These are phyloP conservation scores for Sporothrix humicola DNA, from an alignment of 2,329 filamentous ascomycete genomes.

Conservation along the genomic window DNA sequence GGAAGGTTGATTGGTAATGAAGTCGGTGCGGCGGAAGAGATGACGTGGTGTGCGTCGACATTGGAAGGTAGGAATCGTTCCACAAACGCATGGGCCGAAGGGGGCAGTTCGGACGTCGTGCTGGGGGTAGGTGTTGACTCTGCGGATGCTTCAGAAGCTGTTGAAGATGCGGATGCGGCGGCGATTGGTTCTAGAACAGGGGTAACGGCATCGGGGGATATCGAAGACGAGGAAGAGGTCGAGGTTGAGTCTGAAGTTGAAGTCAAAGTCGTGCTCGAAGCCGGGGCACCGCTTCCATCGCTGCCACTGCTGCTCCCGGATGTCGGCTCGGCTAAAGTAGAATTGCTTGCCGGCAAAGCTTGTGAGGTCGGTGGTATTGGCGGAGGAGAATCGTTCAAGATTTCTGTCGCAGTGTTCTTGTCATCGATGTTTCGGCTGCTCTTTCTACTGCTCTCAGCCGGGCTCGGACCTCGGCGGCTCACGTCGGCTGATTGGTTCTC, in stretches of 20 bases:
- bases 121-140: not conserved
- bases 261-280: not conserved
- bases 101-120: not conserved
- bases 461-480: not conserved
- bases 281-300: not conserved
- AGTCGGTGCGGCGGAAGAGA: slow-evolving; percentile 32
- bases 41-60: slow-evolving; percentile 32
- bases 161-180: not conserved
- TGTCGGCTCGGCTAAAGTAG: not conserved
- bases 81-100: slow-evolving; percentile 18
- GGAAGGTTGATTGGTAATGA: slow-evolving; percentile 34
- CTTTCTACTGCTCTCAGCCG: too few relatives aligned
- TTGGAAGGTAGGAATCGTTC: slow-evolving; percentile 33
- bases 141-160: not conserved
- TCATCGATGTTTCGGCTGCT: not conserved
- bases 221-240: not conserved
- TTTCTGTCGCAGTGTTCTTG: not conserved
- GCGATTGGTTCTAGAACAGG: not conserved
- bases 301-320: not conserved
- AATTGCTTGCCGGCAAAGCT: not conserved
- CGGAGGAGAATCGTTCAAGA: not conserved
- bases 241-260: not conserved
- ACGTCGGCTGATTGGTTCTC: not conserved
- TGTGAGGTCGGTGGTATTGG: slow-evolving; percentile 23
- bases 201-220: not conserved